Conservation (phyloP, 2,329 filamentous ascomycete genomes). For the Epichloe baconii region DNA sequence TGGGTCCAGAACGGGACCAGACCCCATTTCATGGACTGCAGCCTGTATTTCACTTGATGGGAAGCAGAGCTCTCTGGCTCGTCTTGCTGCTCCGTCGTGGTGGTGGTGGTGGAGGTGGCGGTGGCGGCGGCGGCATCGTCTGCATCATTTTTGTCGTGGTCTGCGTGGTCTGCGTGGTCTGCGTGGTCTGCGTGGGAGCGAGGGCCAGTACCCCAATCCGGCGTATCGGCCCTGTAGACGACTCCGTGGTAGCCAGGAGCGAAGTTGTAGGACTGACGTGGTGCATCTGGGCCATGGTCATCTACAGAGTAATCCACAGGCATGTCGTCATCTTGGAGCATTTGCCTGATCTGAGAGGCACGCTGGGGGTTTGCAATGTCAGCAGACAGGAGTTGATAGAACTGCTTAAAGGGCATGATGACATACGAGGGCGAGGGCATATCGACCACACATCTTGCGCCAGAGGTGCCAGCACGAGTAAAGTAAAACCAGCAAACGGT, state of each 20-base stretch:
- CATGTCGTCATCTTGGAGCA: slow-evolving; percentile 64
- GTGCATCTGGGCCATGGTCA: slow-evolving; percentile 42
- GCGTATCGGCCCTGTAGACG: slow-evolving; percentile 67
- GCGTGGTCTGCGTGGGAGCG: slow-evolving; percentile 8
- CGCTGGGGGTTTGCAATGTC: slow-evolving; percentile 36
- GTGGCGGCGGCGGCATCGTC: neutral
- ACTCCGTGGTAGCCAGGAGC: slow-evolving; percentile 76
- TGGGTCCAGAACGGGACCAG: slow-evolving; percentile 91
- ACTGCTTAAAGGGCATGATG: neutral
- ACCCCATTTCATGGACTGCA: slow-evolving; percentile 95
- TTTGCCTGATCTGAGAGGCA: slow-evolving; percentile 60
- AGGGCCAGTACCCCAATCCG: slow-evolving; percentile 43
- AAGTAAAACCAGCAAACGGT: neutral
- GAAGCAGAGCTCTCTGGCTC: neutral
- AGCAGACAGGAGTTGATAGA: neutral
- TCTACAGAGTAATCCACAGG: slow-evolving; percentile 56
- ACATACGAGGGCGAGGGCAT: slow-evolving; percentile 22
- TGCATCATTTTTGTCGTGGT: slow-evolving; percentile 1
- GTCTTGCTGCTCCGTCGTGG: neutral
- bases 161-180: slow-evolving; percentile 3
- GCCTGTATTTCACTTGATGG: slow-evolving; percentile 50
- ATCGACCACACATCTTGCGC: slow-evolving; percentile 23
- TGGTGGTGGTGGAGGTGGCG: no score
- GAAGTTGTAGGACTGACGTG: slow-evolving; percentile 79
- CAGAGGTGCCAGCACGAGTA: no score